phyloP scores from a whole-genome alignment of 164 flowering plant genomes.

The Aristolochia californica region DNA sequence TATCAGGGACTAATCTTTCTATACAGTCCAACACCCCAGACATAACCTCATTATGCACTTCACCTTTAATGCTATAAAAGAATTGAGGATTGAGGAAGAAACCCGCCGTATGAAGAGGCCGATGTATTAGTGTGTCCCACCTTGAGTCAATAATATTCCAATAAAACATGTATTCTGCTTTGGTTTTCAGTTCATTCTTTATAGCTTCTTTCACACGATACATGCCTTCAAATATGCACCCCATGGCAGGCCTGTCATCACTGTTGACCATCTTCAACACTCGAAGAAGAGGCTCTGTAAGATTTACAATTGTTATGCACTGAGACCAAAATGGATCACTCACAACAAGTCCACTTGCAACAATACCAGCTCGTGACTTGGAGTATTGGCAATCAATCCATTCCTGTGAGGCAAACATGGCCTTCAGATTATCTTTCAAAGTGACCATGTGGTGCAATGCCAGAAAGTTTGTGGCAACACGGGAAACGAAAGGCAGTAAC shows the following conservation, averaged over 20 bases:
- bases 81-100: conserved; percentile 80
- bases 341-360: conserved; percentile 38
- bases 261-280: conserved; percentile 43
- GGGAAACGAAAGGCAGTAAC: conserved; percentile 36
- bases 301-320: conserved; percentile 26
- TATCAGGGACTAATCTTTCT: conserved; percentile 76
- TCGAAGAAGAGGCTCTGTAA: conserved; percentile 56
- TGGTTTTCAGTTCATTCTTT: conserved; percentile 50
- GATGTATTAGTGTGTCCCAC: conserved; percentile 47
- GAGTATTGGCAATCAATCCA: conserved; percentile 64
- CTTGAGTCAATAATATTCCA: conserved; percentile 79
- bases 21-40: conserved; percentile 73
- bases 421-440: conserved; percentile 47
- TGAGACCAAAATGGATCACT: conserved; percentile 64
- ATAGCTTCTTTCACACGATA: conserved; percentile 64
- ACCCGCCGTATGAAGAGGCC: conserved; percentile 78
- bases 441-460: conserved; percentile 51
- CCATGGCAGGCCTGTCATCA: conserved; percentile 68
- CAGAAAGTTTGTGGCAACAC: conserved; percentile 47
- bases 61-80: conserved; percentile 62
- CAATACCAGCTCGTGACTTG: conserved; percentile 48
- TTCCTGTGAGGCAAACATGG: conserved; percentile 77
- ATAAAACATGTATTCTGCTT: conserved; percentile 43
- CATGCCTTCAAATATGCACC: conserved; percentile 65
- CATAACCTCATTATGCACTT: conserved; percentile 41